Evolutionary conservation across 192 early-diverging fungal species (phyloP), one percentile per base, ranked within the genome.

Genomic region (Coemansia sp.): DNA sequence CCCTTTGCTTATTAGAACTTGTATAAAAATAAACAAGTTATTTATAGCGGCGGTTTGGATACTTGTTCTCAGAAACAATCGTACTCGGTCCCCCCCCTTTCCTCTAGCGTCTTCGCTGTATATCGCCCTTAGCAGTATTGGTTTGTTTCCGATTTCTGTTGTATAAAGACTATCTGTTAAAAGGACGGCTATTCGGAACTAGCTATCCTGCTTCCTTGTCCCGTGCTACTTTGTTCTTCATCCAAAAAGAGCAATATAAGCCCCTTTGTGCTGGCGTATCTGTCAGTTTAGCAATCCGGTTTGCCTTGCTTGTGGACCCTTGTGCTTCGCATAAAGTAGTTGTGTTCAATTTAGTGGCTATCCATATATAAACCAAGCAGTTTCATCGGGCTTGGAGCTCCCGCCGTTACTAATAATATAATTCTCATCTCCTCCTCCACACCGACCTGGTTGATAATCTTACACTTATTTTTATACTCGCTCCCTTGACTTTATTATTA

Each of bases 101-200:
- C 13, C 49, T 52, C 23, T 25, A 52, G 8, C 23, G 22, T 22
- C 49, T 17, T 45, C 42, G 42, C 42, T 45, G 29, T 29, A 40
- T 40, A 45, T 45, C 13, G 42, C 10, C 42, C 42, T 45, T 45
- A 17, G 42, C 42, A 17, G 42, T 45, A 45, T 45, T 45, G 9
- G 23, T 9, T 52, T 52, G 49, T 52, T 22, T 52, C 49, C 49
- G 23, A 14, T 11, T 25, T 13, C 23, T 14, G 42, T 14, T 52
- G 49, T 52, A 52, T 25, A 52, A 52, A 52, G 49, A 25, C 20
- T 25, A 52, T 52, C 49, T 25, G 49, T 52, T 52, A 52, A 52
- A 14, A 52, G 22, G 23, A 25, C 22, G 9, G 23, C 22, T 52
- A 52, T 52, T 15, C 23, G 49, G 49, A 52, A 52, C 23, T 25